Percentiles rank a stretch among this genome's conserved stretches.
Conservation (phyloP, 2,329 filamentous ascomycete genomes). For the Tolypocladium album region DNA sequence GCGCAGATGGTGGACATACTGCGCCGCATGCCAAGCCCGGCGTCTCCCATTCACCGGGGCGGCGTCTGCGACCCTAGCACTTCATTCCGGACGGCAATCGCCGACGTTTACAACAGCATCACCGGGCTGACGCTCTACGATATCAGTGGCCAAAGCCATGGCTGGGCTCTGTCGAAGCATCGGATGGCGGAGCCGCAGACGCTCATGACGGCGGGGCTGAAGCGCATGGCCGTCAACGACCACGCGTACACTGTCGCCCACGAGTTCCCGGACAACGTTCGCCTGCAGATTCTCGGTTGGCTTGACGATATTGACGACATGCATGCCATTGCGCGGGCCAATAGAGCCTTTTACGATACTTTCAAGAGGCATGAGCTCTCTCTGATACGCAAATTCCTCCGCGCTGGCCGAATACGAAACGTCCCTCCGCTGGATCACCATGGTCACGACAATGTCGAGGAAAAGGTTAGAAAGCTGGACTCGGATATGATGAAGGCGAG, state of each 20-base stretch:
- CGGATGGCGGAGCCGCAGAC: slow-evolving; percentile 23
- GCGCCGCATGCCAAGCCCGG: slow-evolving; percentile 31
- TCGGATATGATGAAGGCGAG: slow-evolving; percentile 18
- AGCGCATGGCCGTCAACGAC: slow-evolving; percentile 21
- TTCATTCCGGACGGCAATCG: slow-evolving; percentile 33
- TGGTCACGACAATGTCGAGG: slow-evolving; percentile 15
- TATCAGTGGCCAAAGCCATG: slow-evolving; percentile 34
- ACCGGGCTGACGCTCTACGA: slow-evolving; percentile 37
- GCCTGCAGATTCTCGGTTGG: slow-evolving; percentile 27
- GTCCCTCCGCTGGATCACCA: not conserved
- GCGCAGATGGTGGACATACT: slow-evolving; percentile 33
- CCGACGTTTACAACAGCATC: slow-evolving; percentile 40
- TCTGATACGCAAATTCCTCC: slow-evolving; percentile 25
- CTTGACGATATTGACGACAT: slow-evolving; percentile 31
- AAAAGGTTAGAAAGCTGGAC: slow-evolving; percentile 21
- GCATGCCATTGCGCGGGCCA: slow-evolving; percentile 29
- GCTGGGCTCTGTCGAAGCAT: slow-evolving; percentile 37
- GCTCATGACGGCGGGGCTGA: slow-evolving; percentile 15
- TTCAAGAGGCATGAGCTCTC: slow-evolving; percentile 33
- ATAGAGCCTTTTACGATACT: slow-evolving; percentile 29
- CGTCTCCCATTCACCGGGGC: slow-evolving; percentile 26
- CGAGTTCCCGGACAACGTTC: slow-evolving; percentile 24
- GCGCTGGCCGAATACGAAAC: slow-evolving; percentile 12
- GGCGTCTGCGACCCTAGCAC: slow-evolving; percentile 39
- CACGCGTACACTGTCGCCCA: slow-evolving; percentile 19